phyloP scores from a whole-genome alignment of 768 basidiomycete genomes.

The Coprinopsis strossmayeri region DNA sequence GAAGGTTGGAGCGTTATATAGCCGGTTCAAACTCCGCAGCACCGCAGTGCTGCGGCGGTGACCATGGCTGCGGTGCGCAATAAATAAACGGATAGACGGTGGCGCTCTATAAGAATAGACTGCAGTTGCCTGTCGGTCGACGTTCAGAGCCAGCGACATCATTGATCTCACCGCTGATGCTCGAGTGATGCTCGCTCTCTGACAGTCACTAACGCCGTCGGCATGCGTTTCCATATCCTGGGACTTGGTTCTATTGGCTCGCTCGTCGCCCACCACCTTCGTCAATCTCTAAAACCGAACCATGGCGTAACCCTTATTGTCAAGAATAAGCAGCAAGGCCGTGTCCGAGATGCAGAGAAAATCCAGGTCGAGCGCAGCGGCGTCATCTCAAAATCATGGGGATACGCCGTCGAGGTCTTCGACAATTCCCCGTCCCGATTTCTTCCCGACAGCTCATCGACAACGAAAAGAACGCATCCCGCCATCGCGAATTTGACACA shows the following conservation, averaged over 20 bases:
- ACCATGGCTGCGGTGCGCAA: not conserved
- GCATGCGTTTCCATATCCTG: conserved; percentile 69
- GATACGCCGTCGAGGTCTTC: conserved; percentile 48
- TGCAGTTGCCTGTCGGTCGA: not conserved
- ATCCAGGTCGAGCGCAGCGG: conserved; percentile 49
- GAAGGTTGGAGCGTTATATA: conserved; percentile 12
- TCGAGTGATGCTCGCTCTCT: too few species aligned
- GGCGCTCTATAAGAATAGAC: not conserved
- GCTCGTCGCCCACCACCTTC: conserved; percentile 76
- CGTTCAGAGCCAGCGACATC: too few species aligned
- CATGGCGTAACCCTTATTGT: conserved; percentile 68
- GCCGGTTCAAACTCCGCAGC: conserved; percentile 36
- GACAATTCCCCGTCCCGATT: conserved; percentile 4
- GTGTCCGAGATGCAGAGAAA: conserved; percentile 21
- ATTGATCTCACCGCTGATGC: too few species aligned
- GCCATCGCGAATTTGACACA: conserved; percentile 6
- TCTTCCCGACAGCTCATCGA: conserved; percentile 1
- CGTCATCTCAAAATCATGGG: conserved; percentile 29
- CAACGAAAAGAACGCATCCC: not conserved
- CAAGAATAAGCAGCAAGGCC: conserved; percentile 39
- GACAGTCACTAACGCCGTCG: not conserved
- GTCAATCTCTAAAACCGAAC: conserved; percentile 42
- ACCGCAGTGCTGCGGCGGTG: not conserved
- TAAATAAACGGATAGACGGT: not conserved
- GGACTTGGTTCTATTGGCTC: conserved; percentile 83